Evolutionary conservation across 306 rosid species (phyloP).

Genomic region (Corylus americana): DNA sequence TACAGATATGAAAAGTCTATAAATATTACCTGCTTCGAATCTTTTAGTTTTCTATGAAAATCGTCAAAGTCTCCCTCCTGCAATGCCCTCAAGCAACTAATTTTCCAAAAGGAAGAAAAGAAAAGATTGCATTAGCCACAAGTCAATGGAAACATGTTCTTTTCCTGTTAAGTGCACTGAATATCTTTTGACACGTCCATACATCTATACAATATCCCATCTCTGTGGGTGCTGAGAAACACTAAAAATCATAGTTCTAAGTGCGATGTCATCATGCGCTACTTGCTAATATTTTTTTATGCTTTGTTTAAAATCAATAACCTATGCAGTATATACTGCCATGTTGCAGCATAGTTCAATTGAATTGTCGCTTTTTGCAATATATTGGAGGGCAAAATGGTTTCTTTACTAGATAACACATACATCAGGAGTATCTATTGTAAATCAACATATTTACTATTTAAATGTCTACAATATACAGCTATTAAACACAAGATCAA

Average conservation of each 20-base stretch:
- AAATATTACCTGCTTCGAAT: conserved; percentile 78
- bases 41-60: conserved; percentile 56
- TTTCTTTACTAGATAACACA: neutral
- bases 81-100: conserved; percentile 89
- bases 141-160: neutral
- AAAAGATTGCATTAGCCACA: neutral
- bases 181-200: neutral
- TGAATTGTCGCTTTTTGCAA: neutral
- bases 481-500: conserved; percentile 7
- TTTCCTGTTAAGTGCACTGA: conserved; percentile 14
- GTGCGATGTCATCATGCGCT: neutral
- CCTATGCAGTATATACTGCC: neutral
- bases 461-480: neutral
- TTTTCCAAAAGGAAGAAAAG: conserved; percentile 12
- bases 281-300: neutral
- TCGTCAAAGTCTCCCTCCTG: conserved; percentile 72
- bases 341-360: neutral
- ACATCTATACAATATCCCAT: neutral
- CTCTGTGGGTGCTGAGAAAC: neutral
- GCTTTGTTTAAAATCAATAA: neutral
- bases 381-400: neutral
- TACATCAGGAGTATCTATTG: neutral
- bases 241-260: neutral
- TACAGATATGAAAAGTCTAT: conserved; percentile 23
- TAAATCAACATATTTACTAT: neutral